Percentiles rank a stretch among this genome's conserved stretches.
These are phyloP conservation scores for Madurella fahalii DNA, from an alignment of 2,329 filamentous ascomycete genomes.

Conservation along the genomic window DNA sequence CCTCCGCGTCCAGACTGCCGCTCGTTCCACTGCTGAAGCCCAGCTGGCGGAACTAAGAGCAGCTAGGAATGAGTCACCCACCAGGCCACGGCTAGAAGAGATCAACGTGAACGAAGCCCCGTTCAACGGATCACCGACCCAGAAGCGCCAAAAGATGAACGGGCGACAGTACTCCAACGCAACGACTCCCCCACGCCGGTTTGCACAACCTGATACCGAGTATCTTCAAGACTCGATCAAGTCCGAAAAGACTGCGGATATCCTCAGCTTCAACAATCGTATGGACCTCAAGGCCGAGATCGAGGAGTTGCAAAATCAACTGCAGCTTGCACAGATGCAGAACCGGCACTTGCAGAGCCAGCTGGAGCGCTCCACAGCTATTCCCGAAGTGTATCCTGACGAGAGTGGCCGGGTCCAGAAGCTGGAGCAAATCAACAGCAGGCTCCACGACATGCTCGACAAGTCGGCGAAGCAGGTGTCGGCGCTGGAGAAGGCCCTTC, in stretches of 20 bases:
- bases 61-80: conserved; percentile 67
- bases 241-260: conserved; percentile 82
- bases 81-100: conserved; percentile 75
- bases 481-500: conserved; percentile 78
- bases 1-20: conserved; percentile 76
- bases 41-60: conserved; percentile 76
- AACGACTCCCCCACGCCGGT: conserved; percentile 72
- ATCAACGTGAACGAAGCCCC: conserved; percentile 80
- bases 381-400: conserved; percentile 59
- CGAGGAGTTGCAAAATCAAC: conserved; percentile 87
- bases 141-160: conserved; percentile 53
- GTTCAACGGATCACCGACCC: conserved; percentile 69
- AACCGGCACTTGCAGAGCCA: conserved; percentile 90
- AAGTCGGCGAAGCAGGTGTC: conserved; percentile 92
- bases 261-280: conserved; percentile 76
- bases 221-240: conserved; percentile 66
- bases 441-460: conserved; percentile 90
- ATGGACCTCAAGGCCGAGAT: conserved; percentile 90
- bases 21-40: conserved; percentile 73
- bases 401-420: conserved; percentile 83
- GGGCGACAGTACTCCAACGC: conserved; percentile 64
- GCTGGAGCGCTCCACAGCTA: conserved; percentile 64
- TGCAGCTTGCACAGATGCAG: conserved; percentile 92
- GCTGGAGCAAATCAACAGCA: conserved; percentile 85
- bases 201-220: conserved; percentile 53